These are phyloP conservation scores for Gossypium gossypioides DNA, from an alignment of 441 rosid genomes.

Conservation along the genomic window DNA sequence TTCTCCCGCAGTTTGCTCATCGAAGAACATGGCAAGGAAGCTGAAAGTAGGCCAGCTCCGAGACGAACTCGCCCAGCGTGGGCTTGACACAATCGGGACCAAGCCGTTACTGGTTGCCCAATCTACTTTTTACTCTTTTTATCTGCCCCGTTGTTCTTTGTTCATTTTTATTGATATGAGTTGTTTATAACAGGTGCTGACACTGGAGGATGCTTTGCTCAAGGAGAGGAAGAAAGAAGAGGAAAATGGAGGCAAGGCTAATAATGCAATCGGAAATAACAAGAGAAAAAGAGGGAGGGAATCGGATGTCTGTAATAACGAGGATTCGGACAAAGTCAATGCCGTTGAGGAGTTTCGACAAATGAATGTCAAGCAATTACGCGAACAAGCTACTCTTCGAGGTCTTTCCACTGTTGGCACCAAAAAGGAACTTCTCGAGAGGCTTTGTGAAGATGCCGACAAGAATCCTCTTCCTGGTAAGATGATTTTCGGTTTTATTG, in stretches of 20 bases:
- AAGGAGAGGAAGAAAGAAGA: slow-evolving; percentile 22
- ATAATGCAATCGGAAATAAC: not conserved
- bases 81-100: slow-evolving; percentile 38
- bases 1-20: not conserved
- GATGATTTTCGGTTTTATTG: not conserved
- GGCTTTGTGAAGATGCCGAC: slow-evolving; percentile 32
- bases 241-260: slow-evolving; percentile 9
- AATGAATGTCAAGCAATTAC: slow-evolving; percentile 46
- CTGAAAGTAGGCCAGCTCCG: slow-evolving; percentile 2
- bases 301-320: slow-evolving; percentile 1
- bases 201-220: slow-evolving; percentile 33
- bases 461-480: slow-evolving; percentile 3
- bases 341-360: slow-evolving; percentile 29
- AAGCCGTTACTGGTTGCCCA: slow-evolving; percentile 32
- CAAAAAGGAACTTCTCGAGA: slow-evolving; percentile 37
- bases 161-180: not conserved
- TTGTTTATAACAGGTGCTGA: slow-evolving; percentile 28
- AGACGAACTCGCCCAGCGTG: slow-evolving; percentile 21
- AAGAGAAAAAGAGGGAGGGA: slow-evolving; percentile 37
- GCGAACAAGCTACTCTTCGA: slow-evolving; percentile 35
- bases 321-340: slow-evolving; percentile 23
- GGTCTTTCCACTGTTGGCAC: slow-evolving; percentile 39
- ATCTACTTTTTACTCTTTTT: not conserved
- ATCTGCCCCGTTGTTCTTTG: not conserved
- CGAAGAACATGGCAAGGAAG: slow-evolving; percentile 1